Base-by-base conservation (phyloP, 106 monocot genomes). In the Acorus calamus region DNA sequence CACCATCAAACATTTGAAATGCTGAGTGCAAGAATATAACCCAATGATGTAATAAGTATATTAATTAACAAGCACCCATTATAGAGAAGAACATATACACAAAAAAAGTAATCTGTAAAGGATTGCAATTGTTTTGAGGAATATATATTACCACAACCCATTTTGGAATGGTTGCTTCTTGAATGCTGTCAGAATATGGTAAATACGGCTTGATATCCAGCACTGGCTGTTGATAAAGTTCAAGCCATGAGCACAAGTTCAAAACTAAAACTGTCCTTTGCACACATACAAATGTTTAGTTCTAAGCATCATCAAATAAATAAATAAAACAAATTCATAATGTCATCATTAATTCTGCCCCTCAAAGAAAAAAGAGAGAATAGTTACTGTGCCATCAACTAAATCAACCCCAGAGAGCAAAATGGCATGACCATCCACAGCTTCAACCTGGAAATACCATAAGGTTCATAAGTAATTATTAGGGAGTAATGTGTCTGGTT, bases 181-280 rank as follows among this genome's bases (percentile, higher is more conserved):
- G 66, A 49, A 96, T 71, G 69, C 80, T 78, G 64, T 96, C 96
- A 43, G 90, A 87, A 73, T 86, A 94, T 52, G 84, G 90, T 64
- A 96, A 70, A 70, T 96, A 96, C 45, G 96, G 96, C 67, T 96
- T 96, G 68, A 96, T 78, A 70, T 96, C 96, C 66, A 96, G 84
- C 8, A 91, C 80, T 56, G 96, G 96, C 87, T 94, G 89, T 81
- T 63, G 49, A 86, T 55, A 71, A 66, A 84, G 55, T 56, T 57
- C 65, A 76, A 66, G 9, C 48, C 53, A 76, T 73, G 42, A 73
- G 70, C 47, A 65, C 55, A 68, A 56, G 52, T 67, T 71, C 57
- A 70, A 60, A 68, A 73, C 44, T 73, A 79, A 50, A 76, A 69
- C 54, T 63, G 62, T 52, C 62, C 73, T 69, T 61, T 50, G 43